Evolutionary conservation across 192 early-diverging fungal genomes (phyloP).

Genomic region (Backusella morwellensis): DNA sequence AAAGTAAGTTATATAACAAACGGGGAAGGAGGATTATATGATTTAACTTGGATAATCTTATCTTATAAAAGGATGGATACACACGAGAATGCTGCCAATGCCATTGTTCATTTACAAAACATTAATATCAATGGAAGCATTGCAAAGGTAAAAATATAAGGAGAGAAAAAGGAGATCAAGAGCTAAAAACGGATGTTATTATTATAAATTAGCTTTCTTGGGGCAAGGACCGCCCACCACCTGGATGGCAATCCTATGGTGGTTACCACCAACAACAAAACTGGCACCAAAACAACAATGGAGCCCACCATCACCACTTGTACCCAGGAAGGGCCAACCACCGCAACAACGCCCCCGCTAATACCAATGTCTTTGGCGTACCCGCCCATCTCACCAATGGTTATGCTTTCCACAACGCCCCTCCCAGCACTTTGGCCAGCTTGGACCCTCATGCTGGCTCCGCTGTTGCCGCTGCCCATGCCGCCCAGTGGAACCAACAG

Average conservation of each 20-base stretch:
- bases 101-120: conserved; percentile 82
- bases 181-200: not conserved
- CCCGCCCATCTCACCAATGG: conserved; percentile 18
- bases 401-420: conserved; percentile 9
- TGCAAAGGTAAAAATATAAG: conserved; percentile 55
- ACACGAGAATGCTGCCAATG: conserved; percentile 85
- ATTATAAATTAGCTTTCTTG: conserved; percentile 63
- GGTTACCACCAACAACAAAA: conserved; percentile 37
- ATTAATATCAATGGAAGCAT: conserved; percentile 70
- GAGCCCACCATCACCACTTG: conserved; percentile 9
- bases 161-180: not conserved
- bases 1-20: conserved; percentile 49
- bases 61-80: conserved; percentile 63
- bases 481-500: conserved; percentile 27
- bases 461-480: conserved; percentile 13
- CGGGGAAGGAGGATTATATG: not conserved
- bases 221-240: conserved; percentile 79
- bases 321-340: not conserved
- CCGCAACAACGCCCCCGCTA: conserved; percentile 4
- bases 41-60: no score
- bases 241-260: conserved; percentile 35
- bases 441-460: conserved; percentile 21
- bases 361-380: conserved; percentile 7
- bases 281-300: conserved; percentile 16
- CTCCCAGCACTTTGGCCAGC: conserved; percentile 11